Base-by-base conservation (phyloP, 768 basidiomycete genomes). In the Flagelloscypha sp. region DNA sequence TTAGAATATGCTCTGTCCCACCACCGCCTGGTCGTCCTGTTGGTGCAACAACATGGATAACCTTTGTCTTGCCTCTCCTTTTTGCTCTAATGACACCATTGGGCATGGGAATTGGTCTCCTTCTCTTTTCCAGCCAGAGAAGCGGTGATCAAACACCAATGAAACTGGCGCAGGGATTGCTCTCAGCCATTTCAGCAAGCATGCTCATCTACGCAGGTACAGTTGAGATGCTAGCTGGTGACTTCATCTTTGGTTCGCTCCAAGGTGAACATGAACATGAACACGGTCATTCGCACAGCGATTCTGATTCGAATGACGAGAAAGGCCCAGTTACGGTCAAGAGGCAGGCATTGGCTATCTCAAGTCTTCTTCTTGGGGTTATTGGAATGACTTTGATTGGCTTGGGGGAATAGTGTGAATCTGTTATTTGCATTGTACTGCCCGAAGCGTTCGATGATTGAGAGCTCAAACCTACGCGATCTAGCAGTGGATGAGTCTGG, bases 191-290 rank as follows among this genome's bases (percentile, higher is more conserved):
- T 21, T 84, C 81, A 0, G 82, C 84, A 1, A 84, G 85, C 3
- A 77, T 88, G 79, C 69, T 89, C 32, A 85, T 80, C 29, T 88
- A 87, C 47, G 85, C 80, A 0, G 74, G 80, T 8, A 83, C 78
- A 7, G 84, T 88, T 6, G 86, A 88, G 65, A 88, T 89, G 81
- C 72, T 89, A 34, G 85, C 83, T 0, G 85, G 74, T 3, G 85
- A 89, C 54, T 87, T 88, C 45, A 81, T 88, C 27, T 80, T 82
- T 57, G 81, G 84, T 24, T 74, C 74, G 41, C 65, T 67, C 27
- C 49, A 61, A 46, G 55, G 58, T n/a, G 61, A 55, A 17, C 52
- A 55, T 41, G 45, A 42, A 2, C 38, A 41, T n/a, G 38, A 46
- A 25, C 54, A 52, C n/a, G 46, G 41, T 3, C 48, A 51, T 39